Base-by-base conservation (phyloP, 2,329 filamentous ascomycete species). In the Neonectria coccinea region DNA sequence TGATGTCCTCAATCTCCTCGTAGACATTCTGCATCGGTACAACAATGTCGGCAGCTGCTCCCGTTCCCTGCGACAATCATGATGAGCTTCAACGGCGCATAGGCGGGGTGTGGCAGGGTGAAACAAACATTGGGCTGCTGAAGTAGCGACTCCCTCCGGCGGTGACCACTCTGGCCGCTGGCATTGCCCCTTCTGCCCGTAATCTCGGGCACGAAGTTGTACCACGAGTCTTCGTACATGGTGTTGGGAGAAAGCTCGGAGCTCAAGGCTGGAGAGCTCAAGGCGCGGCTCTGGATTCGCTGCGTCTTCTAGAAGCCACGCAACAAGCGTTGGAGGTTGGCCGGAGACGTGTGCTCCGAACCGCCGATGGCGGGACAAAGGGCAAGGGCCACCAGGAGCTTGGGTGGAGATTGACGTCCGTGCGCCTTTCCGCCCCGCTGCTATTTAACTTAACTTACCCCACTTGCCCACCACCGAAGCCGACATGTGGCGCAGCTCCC, bases 221-320 rank as follows among this genome's bases (percentile, higher is more conserved):
- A 93, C 92, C 92, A 95, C 31, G 91, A 89, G 79, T 95, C 92
- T 79, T 95, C 92, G 78, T 92, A 92, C 91, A 93, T 94, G 70
- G 70, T 82, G 70, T 42, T 44, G 54, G 56, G n/a, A 53, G 47
- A 11, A 51, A 68, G 62, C 68, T 67, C 45, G 52, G 56, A 67
- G 68, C 68, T 68, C 60, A 33, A 66, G 33, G 31, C 56, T 51
- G 33, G 47, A 56, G 29, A 58, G 60, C 60, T 58, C 55, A 50
- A 41, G 56, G 45, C 39, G 52, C 39, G 39, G 56, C 62, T 55
- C 56, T 62, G 63, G 64, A 52, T 71, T 66, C 47, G 56, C 62
- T 47, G 51, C 65, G 62, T 59, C 44, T 66, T 69, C 59, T 66
- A 71, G 69, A 77, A 74, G 75, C 74, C 74, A 75, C 72, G 72